Evolutionary conservation across 495 filamentous ascomycete genomes (phyloP), one percentile per base, ranked within the genome.

Genomic region (Aspergillus diversus): DNA sequence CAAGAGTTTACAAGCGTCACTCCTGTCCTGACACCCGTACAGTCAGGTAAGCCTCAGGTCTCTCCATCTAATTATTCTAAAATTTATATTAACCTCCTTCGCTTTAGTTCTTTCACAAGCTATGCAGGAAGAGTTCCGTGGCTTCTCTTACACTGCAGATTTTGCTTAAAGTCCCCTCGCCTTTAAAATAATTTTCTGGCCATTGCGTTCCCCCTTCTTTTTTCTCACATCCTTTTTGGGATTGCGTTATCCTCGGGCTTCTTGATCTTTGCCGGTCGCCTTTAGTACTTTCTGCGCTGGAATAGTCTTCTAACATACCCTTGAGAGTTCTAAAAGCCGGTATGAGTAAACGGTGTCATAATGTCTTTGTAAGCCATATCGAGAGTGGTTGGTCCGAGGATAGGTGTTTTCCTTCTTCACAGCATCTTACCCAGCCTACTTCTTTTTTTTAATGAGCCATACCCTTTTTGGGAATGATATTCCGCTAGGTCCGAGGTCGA

Each of bases 51-150:
- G 90, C n/a, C 9, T n/a, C 17, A n/a, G 21, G 39, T 1, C 69
- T 46, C 39, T 27, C 46, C 33, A 54, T 55, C 9, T 21, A 16
- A n/a, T 35, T 47, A 59, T 43, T 55, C 62, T 32, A n/a, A 15
- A 50, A 57, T 34, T 66, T 33, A 64, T 65, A 50, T 50, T 70
- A 59, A 53, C 57, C 34, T 16, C 55, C 12, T 56, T 48, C 49
- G 16, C n/a, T 63, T 27, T 69, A 97, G 95, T 99, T 33, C 86
- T 99, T 53, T 95, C 96, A 9, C 94, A 97, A 82, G 90, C 92
- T 17, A 98, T 98, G 96, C 95, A 99, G 80, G 95, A 99, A 80
- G 93, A 99, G 75, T 99, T 99, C 91, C 89, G 95, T 51, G 95
- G 95, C 65, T 99, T 99, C 83, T 98, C 96, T 12, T 99, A 99